A percentile compares a stretch with the other conserved stretches of the same genome.
Conservation (phyloP, 1,284 basidiomycete species). For the Golubevia sp. region DNA sequence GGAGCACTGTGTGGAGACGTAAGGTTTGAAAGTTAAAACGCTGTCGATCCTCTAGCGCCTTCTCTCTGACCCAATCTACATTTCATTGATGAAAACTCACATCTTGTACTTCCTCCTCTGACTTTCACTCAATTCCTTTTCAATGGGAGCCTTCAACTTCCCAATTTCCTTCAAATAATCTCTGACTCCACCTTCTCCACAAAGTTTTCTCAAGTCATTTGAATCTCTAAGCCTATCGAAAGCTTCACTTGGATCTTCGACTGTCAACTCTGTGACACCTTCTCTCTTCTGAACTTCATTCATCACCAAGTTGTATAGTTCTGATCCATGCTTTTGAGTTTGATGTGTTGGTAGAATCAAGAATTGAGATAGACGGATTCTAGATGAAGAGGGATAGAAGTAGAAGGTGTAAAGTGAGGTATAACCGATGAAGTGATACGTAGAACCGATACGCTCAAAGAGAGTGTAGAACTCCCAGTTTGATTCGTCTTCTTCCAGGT, state of each 20-base stretch:
- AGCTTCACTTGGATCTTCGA: constrained; percentile 95
- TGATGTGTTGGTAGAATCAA: constrained; percentile 91
- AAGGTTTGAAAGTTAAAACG: too few species aligned
- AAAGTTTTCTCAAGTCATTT: constrained; percentile 82
- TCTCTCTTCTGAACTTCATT: too few species aligned
- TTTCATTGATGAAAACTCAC: too few species aligned
- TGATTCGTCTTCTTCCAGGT: constrained; percentile 71
- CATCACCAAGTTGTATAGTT: background rate
- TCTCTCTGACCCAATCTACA: too few species aligned
- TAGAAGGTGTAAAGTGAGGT: constrained; percentile 91
- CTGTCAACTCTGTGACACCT: constrained; percentile 76
- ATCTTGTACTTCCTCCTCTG: too few species aligned
- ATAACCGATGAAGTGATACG: constrained; percentile 90
- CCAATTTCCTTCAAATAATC: too few species aligned
- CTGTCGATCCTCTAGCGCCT: too few species aligned
- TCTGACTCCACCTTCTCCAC: too few species aligned
- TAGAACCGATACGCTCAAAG: constrained; percentile 49
- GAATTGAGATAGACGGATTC: constrained; percentile 86
- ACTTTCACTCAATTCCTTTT: too few species aligned
- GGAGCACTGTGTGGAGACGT: too few species aligned
- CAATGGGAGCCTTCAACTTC: too few species aligned
- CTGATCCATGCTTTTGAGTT: constrained; percentile 72
- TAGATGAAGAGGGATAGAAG: constrained; percentile 83
- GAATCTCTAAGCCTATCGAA: constrained; percentile 93
- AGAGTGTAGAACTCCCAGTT: constrained; percentile 63